Conservation (phyloP, 192 early-diverging fungal species). For the Pilobolus umbonatus region DNA sequence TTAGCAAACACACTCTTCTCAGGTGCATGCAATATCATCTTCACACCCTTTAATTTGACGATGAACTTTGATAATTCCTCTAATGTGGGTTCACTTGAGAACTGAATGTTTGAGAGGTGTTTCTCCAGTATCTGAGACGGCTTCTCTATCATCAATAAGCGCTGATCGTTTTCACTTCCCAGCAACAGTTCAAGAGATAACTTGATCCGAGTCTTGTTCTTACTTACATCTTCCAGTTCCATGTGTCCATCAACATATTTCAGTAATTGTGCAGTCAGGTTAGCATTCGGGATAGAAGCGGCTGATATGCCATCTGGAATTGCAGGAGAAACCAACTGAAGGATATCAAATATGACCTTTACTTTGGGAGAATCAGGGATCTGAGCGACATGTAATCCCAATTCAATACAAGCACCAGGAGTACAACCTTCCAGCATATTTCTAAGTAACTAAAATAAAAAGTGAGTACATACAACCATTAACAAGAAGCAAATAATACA, state of each 20-base stretch:
- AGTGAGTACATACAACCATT: not conserved
- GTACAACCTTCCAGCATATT: conserved; percentile 47
- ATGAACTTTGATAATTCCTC: conserved; percentile 42
- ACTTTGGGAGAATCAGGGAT: conserved; percentile 1
- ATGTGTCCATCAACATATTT: conserved; percentile 22
- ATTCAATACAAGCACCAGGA: conserved; percentile 48
- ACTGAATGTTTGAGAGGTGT: conserved; percentile 25
- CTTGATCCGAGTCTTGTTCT: conserved; percentile 17
- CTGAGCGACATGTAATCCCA: conserved; percentile 35
- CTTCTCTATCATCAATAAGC: conserved; percentile 5
- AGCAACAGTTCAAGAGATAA: conserved; percentile 19
- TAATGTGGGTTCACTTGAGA: conserved; percentile 51
- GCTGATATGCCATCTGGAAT: conserved; percentile 15
- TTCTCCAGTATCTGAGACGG: conserved; percentile 19
- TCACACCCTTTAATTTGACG: conserved; percentile 37
- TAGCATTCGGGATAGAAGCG: conserved; percentile 30
- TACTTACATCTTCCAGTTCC: conserved; percentile 16
- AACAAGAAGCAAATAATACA: conserved; percentile 6
- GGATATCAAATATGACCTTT: conserved; percentile 19
- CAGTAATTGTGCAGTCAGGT: conserved; percentile 25
- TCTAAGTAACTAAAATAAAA: conserved; percentile 41
- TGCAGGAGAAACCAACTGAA: conserved; percentile 13
- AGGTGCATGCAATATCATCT: conserved; percentile 39
- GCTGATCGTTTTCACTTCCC: conserved; percentile 6
- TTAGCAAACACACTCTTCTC: conserved; percentile 51